Conservation (phyloP, 2,329 filamentous ascomycete genomes). For the Lojkania enalia region DNA sequence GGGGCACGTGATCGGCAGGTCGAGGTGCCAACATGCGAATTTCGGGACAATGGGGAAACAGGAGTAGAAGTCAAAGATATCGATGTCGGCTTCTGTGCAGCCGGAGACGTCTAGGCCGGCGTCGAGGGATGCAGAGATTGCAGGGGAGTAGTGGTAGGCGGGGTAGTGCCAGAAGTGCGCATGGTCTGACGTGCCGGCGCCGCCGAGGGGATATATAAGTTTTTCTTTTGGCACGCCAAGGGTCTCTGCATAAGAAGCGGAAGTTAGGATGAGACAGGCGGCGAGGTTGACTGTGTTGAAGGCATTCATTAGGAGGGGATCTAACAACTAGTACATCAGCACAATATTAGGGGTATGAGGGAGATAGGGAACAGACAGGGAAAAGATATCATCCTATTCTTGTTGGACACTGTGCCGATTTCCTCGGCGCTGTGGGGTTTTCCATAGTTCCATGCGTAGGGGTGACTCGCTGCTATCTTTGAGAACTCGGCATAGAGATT, state of each 20-base stretch:
- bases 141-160: conserved; percentile 61
- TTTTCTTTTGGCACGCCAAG: conserved; percentile 58
- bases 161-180: conserved; percentile 65
- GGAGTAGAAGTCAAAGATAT: conserved; percentile 67
- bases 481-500: conserved; percentile 65
- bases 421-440: conserved; percentile 51
- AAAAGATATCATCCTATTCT: conserved; percentile 69
- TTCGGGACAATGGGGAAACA: conserved; percentile 74
- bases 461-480: conserved; percentile 57
- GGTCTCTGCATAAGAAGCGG: conserved; percentile 56
- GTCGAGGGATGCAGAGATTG: conserved; percentile 62
- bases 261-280: conserved; percentile 63
- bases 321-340: conserved; percentile 41
- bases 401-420: conserved; percentile 59
- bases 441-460: conserved; percentile 62
- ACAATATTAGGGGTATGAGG: neutral
- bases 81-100: conserved; percentile 56
- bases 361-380: conserved; percentile 57
- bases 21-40: conserved; percentile 63
- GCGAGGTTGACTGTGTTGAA: conserved; percentile 71
- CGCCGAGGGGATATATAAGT: conserved; percentile 68
- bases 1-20: conserved; percentile 53
- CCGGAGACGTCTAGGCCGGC: conserved; percentile 55
- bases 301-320: conserved; percentile 71
- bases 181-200: conserved; percentile 63